Percentiles rank a stretch among this genome's conserved stretches.
Conservation (phyloP, 2,329 filamentous ascomycete genomes). For the Dothideomycetes sp. region DNA sequence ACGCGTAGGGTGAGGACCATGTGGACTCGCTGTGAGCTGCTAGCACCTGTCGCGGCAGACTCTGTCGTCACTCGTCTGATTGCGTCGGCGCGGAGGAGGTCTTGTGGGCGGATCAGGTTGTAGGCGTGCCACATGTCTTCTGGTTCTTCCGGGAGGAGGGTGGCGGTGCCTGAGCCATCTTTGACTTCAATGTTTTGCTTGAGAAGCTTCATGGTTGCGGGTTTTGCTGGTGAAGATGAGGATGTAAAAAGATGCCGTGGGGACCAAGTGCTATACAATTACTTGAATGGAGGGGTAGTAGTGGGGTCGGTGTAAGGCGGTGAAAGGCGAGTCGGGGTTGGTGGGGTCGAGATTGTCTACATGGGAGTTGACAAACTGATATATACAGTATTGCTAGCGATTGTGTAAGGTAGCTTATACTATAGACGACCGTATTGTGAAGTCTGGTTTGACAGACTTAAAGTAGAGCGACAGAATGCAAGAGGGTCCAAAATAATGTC, state of each 20-base stretch:
- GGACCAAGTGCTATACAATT: background rate
- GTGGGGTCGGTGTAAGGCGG: background rate
- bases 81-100: conserved; percentile 54
- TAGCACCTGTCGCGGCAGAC: conserved; percentile 47
- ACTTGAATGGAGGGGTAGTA: background rate
- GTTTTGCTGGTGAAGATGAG: background rate
- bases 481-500: too few species aligned
- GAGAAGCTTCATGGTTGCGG: conserved; percentile 51
- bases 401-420: too few species aligned
- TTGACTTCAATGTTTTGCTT: conserved; percentile 53
- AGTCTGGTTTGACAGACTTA: too few species aligned
- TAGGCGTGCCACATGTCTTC: conserved; percentile 75
- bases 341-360: too few species aligned
- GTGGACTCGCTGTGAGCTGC: conserved; percentile 52
- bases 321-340: background rate
- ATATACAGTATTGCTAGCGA: too few species aligned
- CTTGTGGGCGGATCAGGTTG: conserved; percentile 57
- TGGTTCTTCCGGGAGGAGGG: conserved; percentile 58
- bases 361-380: too few species aligned
- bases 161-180: conserved; percentile 54
- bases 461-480: too few species aligned
- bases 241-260: too few species aligned
- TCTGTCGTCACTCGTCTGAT: conserved; percentile 55
- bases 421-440: too few species aligned
- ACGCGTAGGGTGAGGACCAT: conserved; percentile 55